Percentiles rank a stretch among this genome's conserved stretches.
Evolutionary conservation across 345 rosid genomes (phyloP).

Genomic region (Combretum micranthum): DNA sequence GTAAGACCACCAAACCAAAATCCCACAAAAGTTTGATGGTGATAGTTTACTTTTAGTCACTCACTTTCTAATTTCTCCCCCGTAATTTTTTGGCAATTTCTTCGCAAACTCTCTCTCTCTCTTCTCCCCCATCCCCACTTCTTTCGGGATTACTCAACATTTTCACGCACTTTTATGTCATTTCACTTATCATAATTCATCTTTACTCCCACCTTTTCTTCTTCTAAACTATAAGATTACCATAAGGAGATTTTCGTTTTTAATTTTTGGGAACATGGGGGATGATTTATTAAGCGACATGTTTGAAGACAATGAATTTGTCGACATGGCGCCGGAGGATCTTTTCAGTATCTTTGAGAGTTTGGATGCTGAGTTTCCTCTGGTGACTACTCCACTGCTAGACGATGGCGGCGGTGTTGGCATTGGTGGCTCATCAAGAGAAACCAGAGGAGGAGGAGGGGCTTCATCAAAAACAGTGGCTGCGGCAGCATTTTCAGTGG

Average conservation of each 20-base stretch:
- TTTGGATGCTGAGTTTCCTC: constrained; percentile 56
- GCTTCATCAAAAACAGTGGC: constrained; percentile 19
- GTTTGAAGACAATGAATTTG: constrained; percentile 12
- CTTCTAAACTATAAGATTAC: not conserved
- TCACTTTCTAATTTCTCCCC: not conserved
- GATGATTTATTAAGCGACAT: constrained; percentile 1
- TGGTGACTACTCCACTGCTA: constrained; percentile 32
- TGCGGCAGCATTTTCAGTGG: not conserved
- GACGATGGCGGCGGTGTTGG: not conserved
- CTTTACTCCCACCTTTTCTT: not conserved
- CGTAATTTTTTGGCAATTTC: not conserved
- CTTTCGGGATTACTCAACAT: constrained; percentile 1
- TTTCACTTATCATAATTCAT: constrained; percentile 4
- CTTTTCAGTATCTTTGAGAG: constrained; percentile 72
- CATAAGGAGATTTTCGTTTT: too few species aligned
- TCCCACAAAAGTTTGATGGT: constrained; percentile 8
- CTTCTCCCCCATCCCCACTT: not conserved
- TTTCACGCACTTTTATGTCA: not conserved
- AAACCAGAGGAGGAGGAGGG: constrained; percentile 26
- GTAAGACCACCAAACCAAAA: too few species aligned
- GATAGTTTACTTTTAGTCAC: constrained; percentile 9
- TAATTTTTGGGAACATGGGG: not conserved
- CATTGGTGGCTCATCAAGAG: not conserved
- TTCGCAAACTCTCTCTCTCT: not conserved
- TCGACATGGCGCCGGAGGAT: constrained; percentile 37